Base-by-base conservation (phyloP, 331 rosid genomes). In the Pyracantha coccinea region DNA sequence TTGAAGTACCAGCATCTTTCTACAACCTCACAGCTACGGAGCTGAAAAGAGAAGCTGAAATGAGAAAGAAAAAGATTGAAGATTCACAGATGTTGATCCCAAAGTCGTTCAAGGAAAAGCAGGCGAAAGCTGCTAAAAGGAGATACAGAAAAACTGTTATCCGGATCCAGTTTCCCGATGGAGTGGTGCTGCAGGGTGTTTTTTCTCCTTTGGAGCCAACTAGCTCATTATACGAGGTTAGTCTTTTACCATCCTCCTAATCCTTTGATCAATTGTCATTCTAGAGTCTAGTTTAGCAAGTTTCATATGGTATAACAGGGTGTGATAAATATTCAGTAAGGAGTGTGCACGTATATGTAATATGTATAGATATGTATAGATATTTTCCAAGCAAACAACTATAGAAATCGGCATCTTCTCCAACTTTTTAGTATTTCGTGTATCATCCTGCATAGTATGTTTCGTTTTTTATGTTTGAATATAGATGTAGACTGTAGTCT, bases 11-110 rank as follows among this genome's bases (percentile, higher is more conserved):
- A 3, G 99, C 90, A 70, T 89, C 93, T 61, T 95, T 95, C 84
- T 95, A 85, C 69, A 92, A 73, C 4, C 97, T 89, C 75, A 81
- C 96, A 59, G 59, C 44, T 28, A 85, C 86, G 29, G 97, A 95
- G 82, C 81, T 92, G 80, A 92, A 82, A 88, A 92, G 97, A 84
- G 97, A 95, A 81, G 96, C 97, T 75, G 90, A 89, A 50, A 65
- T 73, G 64, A 92, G 96, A 85, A 95, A 88, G 81, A 89, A 95
- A 85, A 95, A 84, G 86, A n/a, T 95, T 7, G 96, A 86, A 44
- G 92, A 92, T 29, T 92, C 99, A n/a, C 96, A 92, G 88, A 89
- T 95, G 81, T 85, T 92, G 82, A 80, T 92, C 81, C 97, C 97
- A 0, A 95, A 82, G 82, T 90, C 97, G 28, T 81, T 72, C 35